These are phyloP conservation scores for Sistotremastrum suecicum DNA, from an alignment of 768 basidiomycete genomes.

Conservation along the genomic window DNA sequence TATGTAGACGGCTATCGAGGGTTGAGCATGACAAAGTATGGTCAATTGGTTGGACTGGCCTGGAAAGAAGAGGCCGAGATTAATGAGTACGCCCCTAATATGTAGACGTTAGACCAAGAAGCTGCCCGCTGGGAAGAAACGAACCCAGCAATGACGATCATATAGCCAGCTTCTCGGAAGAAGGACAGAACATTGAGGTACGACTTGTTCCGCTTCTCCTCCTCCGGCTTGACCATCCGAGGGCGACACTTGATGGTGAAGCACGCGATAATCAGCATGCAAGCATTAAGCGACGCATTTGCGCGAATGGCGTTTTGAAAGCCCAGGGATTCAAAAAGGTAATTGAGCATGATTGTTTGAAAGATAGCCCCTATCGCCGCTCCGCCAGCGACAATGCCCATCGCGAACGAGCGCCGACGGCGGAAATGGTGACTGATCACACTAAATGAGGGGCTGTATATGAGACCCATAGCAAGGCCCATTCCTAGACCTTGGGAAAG, in stretches of 20 bases:
- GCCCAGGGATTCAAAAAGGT: constrained; percentile 24
- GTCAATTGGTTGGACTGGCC: not conserved
- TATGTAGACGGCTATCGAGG: constrained; percentile 29
- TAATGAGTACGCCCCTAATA: constrained; percentile 20
- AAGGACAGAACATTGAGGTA: constrained; percentile 20
- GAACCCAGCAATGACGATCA: constrained; percentile 26
- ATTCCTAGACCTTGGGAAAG: constrained; percentile 34
- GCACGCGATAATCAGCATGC: constrained; percentile 24
- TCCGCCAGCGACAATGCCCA: constrained; percentile 42
- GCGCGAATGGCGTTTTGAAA: constrained; percentile 29
- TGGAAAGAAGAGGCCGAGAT: constrained; percentile 31
- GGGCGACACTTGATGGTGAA: constrained; percentile 16
- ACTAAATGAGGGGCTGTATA: constrained; percentile 33
- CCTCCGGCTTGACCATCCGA: constrained; percentile 23
- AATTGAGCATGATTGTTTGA: constrained; percentile 52
- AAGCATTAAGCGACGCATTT: constrained; percentile 26
- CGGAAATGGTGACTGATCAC: constrained; percentile 42
- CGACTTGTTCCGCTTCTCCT: constrained; percentile 18
- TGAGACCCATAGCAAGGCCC: constrained; percentile 34
- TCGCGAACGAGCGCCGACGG: constrained; percentile 31
- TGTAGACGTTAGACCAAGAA: not conserved
- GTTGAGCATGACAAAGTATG: too few relatives aligned
- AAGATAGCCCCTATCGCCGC: constrained; percentile 49
- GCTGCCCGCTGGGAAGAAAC: not conserved
- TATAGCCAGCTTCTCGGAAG: constrained; percentile 29